phyloP scores from a whole-genome alignment of 2,329 filamentous ascomycete species.

The Trematosphaeria pertusa region DNA sequence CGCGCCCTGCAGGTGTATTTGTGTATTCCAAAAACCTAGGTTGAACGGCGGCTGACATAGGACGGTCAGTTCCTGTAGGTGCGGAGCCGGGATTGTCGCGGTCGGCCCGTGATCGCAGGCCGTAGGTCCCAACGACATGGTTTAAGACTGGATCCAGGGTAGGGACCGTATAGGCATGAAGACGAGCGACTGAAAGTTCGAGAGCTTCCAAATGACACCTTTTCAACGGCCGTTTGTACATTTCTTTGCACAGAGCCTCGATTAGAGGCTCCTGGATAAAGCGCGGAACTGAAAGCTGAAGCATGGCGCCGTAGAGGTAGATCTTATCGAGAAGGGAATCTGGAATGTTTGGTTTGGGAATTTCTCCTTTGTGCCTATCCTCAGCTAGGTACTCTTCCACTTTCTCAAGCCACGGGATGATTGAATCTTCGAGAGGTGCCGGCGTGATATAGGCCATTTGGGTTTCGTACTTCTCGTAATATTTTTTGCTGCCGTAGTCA shows the following conservation, averaged over 20 bases:
- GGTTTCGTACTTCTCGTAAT: background rate
- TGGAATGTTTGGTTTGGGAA: conserved; percentile 14
- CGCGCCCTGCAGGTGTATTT: background rate
- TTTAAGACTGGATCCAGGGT: conserved; percentile 29
- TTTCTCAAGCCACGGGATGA: conserved; percentile 24
- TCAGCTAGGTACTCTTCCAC: conserved; percentile 4
- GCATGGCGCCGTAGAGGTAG: conserved; percentile 28
- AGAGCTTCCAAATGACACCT: conserved; percentile 21
- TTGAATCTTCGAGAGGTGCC: conserved; percentile 12
- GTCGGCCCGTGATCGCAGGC: conserved; percentile 10
- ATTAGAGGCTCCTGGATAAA: conserved; percentile 18
- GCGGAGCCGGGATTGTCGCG: no score
- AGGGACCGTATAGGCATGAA: conserved; percentile 18
- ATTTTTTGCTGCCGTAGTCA: conserved; percentile 1
- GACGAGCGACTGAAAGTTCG: conserved; percentile 25
- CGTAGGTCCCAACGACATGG: conserved; percentile 25
- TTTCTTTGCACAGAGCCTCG: conserved; percentile 19
- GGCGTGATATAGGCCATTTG: conserved; percentile 20
- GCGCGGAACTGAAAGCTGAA: conserved; percentile 23
- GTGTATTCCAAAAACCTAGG: no score
- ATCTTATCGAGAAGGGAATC: conserved; percentile 20
- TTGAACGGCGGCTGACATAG: no score
- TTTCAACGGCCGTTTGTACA: conserved; percentile 15
- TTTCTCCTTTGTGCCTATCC: conserved; percentile 1
- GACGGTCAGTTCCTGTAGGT: background rate